phyloP scores from a whole-genome alignment of 164 flowering plant genomes.

The Protea cynaroides region DNA sequence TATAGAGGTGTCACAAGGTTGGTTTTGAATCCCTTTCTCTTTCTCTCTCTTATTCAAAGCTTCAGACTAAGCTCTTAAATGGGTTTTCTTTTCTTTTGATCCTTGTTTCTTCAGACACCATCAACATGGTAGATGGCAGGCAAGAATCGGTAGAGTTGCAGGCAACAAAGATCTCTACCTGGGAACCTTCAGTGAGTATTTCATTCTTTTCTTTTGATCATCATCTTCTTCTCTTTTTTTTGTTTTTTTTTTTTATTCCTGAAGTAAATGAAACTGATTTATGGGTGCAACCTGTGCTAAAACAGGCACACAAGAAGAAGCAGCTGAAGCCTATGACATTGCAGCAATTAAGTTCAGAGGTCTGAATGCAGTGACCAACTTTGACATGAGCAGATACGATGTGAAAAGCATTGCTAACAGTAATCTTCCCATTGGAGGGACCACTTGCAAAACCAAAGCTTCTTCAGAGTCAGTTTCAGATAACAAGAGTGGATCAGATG shows the following conservation, averaged over 20 bases:
- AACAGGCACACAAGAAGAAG: constrained; percentile 80
- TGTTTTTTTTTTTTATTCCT: too few relatives aligned
- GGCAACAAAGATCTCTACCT: constrained; percentile 89
- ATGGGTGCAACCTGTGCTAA: neutral
- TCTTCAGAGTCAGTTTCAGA: constrained; percentile 38
- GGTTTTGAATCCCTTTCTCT: neutral
- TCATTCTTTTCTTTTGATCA: too few relatives aligned
- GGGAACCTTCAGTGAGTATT: constrained; percentile 73
- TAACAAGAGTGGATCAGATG: constrained; percentile 21
- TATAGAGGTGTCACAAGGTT: constrained; percentile 88
- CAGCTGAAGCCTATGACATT: constrained; percentile 87
- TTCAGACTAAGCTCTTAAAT: neutral
- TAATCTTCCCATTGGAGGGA: constrained; percentile 71
- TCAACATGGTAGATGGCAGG: constrained; percentile 93
- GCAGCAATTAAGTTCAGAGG: constrained; percentile 86
- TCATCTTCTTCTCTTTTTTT: neutral
- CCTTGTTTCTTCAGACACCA: constrained; percentile 49
- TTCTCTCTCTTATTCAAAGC: too few relatives aligned
- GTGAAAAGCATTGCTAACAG: constrained; percentile 61
- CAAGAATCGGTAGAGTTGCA: constrained; percentile 84
- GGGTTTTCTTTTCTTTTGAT: neutral
- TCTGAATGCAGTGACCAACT: constrained; percentile 77
- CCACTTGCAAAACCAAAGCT: constrained; percentile 31
- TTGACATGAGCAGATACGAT: constrained; percentile 80
- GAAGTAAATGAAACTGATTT: neutral